These are phyloP conservation scores for Solioccasus polychromus DNA, from an alignment of 768 basidiomycete genomes.

Conservation along the genomic window DNA sequence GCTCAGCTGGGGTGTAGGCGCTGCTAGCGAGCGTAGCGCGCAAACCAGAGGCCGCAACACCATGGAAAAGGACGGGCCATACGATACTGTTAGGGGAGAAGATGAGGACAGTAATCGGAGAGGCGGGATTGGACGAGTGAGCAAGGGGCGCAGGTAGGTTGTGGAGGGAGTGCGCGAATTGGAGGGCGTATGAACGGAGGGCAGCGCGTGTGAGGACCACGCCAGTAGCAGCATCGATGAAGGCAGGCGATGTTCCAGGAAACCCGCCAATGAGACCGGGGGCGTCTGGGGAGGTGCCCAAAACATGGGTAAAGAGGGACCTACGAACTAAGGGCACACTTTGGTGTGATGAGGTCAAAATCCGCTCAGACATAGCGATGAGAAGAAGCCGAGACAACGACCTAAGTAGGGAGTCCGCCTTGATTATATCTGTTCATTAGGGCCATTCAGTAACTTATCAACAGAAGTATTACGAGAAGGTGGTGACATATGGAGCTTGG, in stretches of 20 bases:
- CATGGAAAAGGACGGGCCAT: too few species aligned
- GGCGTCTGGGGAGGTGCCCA: slow-evolving; percentile 15
- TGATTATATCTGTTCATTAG: too few species aligned
- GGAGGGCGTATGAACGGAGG: slow-evolving; percentile 50
- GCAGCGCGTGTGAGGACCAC: slow-evolving; percentile 53
- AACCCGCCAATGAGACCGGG: slow-evolving; percentile 39
- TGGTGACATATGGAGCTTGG: too few species aligned
- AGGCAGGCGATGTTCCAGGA: slow-evolving; percentile 48
- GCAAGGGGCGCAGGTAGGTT: slow-evolving; percentile 41
- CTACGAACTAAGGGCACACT: slow-evolving; percentile 20
- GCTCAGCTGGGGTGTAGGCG: too few species aligned
- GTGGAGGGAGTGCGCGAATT: slow-evolving; percentile 56
- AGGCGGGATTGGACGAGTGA: slow-evolving; percentile 46
- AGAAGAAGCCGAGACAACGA: too few species aligned
- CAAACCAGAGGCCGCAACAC: too few species aligned
- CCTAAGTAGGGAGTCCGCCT: too few species aligned
- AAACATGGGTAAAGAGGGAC: slow-evolving; percentile 32
- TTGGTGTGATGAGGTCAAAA: slow-evolving; percentile 20
- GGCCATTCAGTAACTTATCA: too few species aligned
- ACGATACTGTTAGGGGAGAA: too few species aligned
- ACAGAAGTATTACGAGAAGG: too few species aligned
- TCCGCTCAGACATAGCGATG: too few species aligned
- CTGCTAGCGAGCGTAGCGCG: too few species aligned
- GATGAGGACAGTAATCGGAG: slow-evolving; percentile 49
- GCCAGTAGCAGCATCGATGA: slow-evolving; percentile 63